phyloP scores from a whole-genome alignment of 768 basidiomycete genomes.

The Trametes coccinea region DNA sequence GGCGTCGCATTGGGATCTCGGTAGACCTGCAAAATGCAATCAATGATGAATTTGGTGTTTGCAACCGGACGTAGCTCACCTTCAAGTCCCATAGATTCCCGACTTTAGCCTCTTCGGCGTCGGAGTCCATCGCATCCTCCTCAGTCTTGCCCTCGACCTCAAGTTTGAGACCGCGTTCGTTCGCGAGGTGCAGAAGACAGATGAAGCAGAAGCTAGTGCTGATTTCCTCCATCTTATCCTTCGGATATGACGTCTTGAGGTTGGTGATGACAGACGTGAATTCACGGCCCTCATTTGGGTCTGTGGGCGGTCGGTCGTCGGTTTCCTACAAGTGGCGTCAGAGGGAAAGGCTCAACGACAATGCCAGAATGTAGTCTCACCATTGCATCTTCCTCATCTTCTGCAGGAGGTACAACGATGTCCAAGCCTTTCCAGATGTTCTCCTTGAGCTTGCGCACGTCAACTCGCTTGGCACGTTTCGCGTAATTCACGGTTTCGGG shows the following conservation, averaged over 20 bases:
- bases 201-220: slow-evolving; percentile 99
- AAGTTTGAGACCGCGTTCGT: slow-evolving; percentile 92
- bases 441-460: slow-evolving; percentile 95
- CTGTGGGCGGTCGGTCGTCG: slow-evolving; percentile 53
- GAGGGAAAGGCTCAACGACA: neutral
- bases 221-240: slow-evolving; percentile 96
- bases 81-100: slow-evolving; percentile 78
- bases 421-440: slow-evolving; percentile 95
- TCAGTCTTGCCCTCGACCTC: slow-evolving; percentile 48
- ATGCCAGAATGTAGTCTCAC: slow-evolving; percentile 11
- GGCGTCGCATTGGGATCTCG: slow-evolving; percentile 28
- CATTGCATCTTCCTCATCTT: slow-evolving; percentile 38
- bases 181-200: slow-evolving; percentile 92
- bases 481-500: slow-evolving; percentile 93
- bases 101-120: slow-evolving; percentile 44
- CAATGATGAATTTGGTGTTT: neutral
- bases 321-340: slow-evolving; percentile 46
- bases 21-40: slow-evolving; percentile 23
- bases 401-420: slow-evolving; percentile 55
- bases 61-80: slow-evolving; percentile 37
- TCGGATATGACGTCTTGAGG: slow-evolving; percentile 80
- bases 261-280: slow-evolving; percentile 83
- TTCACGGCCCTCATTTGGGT: slow-evolving; percentile 63
- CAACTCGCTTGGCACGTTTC: slow-evolving; percentile 93
- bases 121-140: slow-evolving; percentile 34